Evolutionary conservation across 305 asterid species (phyloP).

Genomic region (Fraxinus ornus): DNA sequence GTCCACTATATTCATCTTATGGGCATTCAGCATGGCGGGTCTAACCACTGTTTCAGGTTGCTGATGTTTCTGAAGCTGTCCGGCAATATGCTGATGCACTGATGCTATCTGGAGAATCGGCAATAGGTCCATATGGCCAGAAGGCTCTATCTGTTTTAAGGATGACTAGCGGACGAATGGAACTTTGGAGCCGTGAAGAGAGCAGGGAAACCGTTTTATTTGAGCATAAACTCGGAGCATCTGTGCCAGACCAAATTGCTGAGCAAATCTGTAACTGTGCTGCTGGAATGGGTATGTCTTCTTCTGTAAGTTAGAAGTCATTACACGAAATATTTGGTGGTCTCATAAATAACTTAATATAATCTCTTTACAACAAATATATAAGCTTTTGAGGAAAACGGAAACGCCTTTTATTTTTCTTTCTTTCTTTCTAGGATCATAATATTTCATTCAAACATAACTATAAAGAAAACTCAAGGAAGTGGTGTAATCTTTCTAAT

Average conservation of each 20-base stretch:
- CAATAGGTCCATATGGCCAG: slow-evolving; percentile 65
- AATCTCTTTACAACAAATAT: not conserved
- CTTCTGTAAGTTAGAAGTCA: not conserved
- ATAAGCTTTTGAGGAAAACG: not conserved
- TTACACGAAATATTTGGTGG: not conserved
- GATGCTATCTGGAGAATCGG: slow-evolving; percentile 93
- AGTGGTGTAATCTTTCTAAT: not conserved
- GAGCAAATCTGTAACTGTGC: slow-evolving; percentile 78
- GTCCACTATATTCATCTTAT: not conserved
- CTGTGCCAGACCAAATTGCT: slow-evolving; percentile 63
- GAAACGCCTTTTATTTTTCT: not conserved
- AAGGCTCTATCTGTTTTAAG: slow-evolving; percentile 72
- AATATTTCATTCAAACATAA: not conserved
- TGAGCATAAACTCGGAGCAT: slow-evolving; percentile 39
- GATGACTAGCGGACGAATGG: slow-evolving; percentile 71
- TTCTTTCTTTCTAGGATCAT: not conserved
- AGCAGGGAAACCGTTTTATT: slow-evolving; percentile 43
- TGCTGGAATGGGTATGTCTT: slow-evolving; percentile 66
- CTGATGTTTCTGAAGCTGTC: slow-evolving; percentile 87
- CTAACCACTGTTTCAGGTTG: slow-evolving; percentile 49
- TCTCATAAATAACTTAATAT: not conserved
- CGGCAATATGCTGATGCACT: slow-evolving; percentile 84
- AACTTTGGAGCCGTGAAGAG: slow-evolving; percentile 67
- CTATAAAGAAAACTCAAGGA: not conserved
- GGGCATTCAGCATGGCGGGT: not conserved